These are phyloP conservation scores for Pezicula rhizophila DNA, from an alignment of 2,329 filamentous ascomycete genomes.

Conservation along the genomic window DNA sequence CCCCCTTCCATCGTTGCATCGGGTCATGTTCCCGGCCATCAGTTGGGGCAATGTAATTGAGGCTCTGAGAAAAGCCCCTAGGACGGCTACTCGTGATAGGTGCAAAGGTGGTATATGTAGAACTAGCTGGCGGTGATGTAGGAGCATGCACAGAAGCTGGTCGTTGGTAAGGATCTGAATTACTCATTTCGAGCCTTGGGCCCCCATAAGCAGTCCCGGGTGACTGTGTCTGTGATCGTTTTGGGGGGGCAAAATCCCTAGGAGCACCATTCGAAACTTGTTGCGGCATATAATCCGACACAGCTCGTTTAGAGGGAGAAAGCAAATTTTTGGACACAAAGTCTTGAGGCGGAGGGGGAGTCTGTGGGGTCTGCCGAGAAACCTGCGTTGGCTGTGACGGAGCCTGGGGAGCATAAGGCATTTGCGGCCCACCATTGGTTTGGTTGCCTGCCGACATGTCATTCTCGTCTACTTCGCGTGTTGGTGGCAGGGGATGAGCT, in stretches of 20 bases:
- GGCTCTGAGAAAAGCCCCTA: conserved; percentile 46
- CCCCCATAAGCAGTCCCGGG: conserved; percentile 48
- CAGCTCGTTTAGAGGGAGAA: conserved; percentile 50
- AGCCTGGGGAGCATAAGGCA: conserved; percentile 13
- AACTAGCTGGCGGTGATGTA: conserved; percentile 16
- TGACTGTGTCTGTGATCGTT: conserved; percentile 57
- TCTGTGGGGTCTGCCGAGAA: conserved; percentile 35
- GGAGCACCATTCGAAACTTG: conserved; percentile 11
- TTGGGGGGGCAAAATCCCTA: conserved; percentile 43
- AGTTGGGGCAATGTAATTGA: conserved; percentile 55
- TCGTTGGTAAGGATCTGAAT: conserved; percentile 38
- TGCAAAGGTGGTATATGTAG: conserved; percentile 5
- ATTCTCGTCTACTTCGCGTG: conserved; percentile 57
- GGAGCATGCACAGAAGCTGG: conserved; percentile 42
- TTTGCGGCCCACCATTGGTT: conserved; percentile 16
- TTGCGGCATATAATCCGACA: conserved; percentile 44
- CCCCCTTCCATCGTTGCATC: conserved; percentile 84
- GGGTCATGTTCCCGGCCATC: conserved; percentile 68
- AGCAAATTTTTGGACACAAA: conserved; percentile 36
- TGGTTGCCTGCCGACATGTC: conserved; percentile 23
- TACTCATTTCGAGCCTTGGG: conserved; percentile 32
- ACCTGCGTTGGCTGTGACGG: conserved; percentile 31
- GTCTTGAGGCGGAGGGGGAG: conserved; percentile 41
- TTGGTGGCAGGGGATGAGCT: conserved; percentile 48
- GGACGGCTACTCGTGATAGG: conserved; percentile 29